Base-by-base conservation (phyloP, 2,329 filamentous ascomycete species). In the Cercospora zeae-maydis region DNA sequence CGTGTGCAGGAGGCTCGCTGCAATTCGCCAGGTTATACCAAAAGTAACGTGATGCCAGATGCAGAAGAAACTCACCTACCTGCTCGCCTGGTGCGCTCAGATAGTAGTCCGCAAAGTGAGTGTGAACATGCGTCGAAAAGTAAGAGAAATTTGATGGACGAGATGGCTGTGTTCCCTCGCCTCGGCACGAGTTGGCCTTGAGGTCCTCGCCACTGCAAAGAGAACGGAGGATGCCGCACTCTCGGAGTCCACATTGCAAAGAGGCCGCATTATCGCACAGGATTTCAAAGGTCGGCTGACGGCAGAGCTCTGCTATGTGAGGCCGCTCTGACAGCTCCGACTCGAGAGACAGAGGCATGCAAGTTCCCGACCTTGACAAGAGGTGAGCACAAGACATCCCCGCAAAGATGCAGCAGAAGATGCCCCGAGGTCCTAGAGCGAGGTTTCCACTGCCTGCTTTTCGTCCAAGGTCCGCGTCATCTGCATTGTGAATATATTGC, bases 361-460 rank as follows among this genome's bases (percentile, higher is more conserved):
- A 57, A 59, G 56, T 51, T 57, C 30, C 61, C 61, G 61, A 53
- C 47, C 51, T 57, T 33, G 61, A 60, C 59, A 42, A 59, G 57
- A 31, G 19, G 27, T 56, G 33, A 16, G 36, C 61, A 60, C 52
- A 24, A 52, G 45, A 52, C 24, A 42, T 34, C 45, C 31, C 37
- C 37, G 34, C 36, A 52, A 51, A n/a, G 47, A 16, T 21, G 54
- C 34, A 58, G 34, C 36, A 36, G 6, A 45, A 31, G 42, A 33
- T 21, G 31, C 10, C 8, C 33, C 21, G 2, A 27, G 2, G 10
- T 51, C 31, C n/a, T n/a, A 33, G 27, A 30, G 2, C 13, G 11
- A 24, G 51, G n/a, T 51, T 27, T 52, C 33, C 57, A 49, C 9
- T 59, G 45, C 30, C 45, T 53, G 9, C 42, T 58, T 58, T 19